Percentiles rank a stretch among this genome's conserved stretches.
Conservation (phyloP, 2,329 filamentous ascomycete genomes). For the Thelonectria discophora region DNA sequence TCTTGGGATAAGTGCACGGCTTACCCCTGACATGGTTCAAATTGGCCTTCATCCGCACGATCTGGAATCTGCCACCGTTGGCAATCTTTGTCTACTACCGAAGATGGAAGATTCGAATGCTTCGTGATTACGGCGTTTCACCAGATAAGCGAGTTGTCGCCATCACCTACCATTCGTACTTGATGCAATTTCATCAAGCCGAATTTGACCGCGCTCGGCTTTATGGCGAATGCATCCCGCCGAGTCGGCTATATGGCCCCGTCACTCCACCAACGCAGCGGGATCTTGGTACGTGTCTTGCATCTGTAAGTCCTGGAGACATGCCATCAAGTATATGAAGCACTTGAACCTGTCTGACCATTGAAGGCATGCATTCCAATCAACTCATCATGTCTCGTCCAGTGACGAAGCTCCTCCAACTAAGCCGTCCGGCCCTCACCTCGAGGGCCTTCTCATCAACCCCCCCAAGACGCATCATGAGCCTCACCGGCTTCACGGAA, state of each 20-base stretch:
- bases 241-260: slow-evolving; percentile 27
- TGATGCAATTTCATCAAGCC: not conserved
- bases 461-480: slow-evolving; percentile 64
- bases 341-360: not conserved
- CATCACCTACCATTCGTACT: not conserved
- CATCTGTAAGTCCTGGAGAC: slow-evolving; percentile 14
- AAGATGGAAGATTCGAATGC: too few relatives aligned
- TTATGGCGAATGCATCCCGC: not conserved
- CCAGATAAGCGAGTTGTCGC: not conserved
- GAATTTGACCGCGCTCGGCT: slow-evolving; percentile 13
- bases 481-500: slow-evolving; percentile 75
- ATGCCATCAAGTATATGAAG: slow-evolving; percentile 23
- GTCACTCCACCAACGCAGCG: not conserved
- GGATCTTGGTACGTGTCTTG: slow-evolving; percentile 7
- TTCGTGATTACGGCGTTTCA: not conserved
- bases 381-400: slow-evolving; percentile 29
- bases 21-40: slow-evolving; percentile 23
- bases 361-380: not conserved
- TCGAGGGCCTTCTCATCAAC: slow-evolving; percentile 49
- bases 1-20: not conserved
- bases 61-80: not conserved
- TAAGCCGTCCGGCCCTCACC: slow-evolving; percentile 24
- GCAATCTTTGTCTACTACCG: too few relatives aligned
- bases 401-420: slow-evolving; percentile 15
- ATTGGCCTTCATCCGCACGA: slow-evolving; percentile 19